Evolutionary conservation across 768 basidiomycete genomes (phyloP), one percentile per base, ranked within the genome.

Genomic region (Pleurotus ostreatus): DNA sequence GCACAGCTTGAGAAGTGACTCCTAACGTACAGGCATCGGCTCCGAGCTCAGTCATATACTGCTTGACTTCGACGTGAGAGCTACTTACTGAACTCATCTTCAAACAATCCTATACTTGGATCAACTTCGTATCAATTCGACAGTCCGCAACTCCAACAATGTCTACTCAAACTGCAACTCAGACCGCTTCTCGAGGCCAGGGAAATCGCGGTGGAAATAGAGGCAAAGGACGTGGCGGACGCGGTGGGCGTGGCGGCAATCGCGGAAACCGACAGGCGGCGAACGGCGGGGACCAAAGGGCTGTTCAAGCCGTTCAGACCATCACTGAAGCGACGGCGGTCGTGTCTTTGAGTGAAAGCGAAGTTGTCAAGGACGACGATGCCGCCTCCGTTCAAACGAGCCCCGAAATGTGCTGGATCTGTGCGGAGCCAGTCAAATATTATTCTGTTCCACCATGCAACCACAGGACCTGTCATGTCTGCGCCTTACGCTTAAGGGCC

Each of bases 401-500:
- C 11, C 51, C 51, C 15, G 51, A 53, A 11, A 68, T 86, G 9
- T 98, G 96, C 72, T 96, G 86, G 82, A 98, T 98, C 70, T 97
- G 96, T 65, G 94, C 94, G 1, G 94, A 98, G 64, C 87, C 88
- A 3, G 86, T 96, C 70, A 94, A 89, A 66, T 96, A 92, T 66
- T 94, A 87, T 69, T 83, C 92, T 5, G 72, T 97, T 26, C 88
- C 94, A 15, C 82, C 88, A 55, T 99, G 96, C 72, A 92, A 93
- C 67, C 96, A 99, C 66, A 78, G 91, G 51, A 98, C 93, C 2
- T 98, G 96, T 76, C 94, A 97, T 71, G 86, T 95, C 58, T 99
- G 96, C 65, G 86, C 91, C 0, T 71, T 98, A 49, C 83, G 96
- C 5, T 71, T 98, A 25, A 74, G 96, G 39, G 93, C 93, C 3